phyloP scores from a whole-genome alignment of 2,329 filamentous ascomycete species.

The Phoma sp. region DNA sequence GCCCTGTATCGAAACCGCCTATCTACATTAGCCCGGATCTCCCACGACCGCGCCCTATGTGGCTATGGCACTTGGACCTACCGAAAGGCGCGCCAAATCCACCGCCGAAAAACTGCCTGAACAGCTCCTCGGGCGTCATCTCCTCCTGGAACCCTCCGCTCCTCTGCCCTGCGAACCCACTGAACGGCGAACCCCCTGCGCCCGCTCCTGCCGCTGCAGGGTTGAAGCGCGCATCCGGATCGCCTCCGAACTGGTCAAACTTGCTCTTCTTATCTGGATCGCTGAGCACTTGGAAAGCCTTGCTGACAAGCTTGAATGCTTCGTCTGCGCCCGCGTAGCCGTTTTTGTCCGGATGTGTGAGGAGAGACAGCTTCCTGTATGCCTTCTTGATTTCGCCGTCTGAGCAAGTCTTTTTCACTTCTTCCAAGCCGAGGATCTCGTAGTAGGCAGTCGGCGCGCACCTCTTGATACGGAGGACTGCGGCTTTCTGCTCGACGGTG shows the following conservation, averaged over 20 bases:
- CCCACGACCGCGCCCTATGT: slow-evolving; percentile 8
- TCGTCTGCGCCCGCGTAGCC: slow-evolving; percentile 94
- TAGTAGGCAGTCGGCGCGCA: slow-evolving; percentile 91
- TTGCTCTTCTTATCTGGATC: slow-evolving; percentile 91
- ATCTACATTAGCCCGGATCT: slow-evolving; percentile 35
- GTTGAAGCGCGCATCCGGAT: slow-evolving; percentile 87
- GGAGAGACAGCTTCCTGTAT: slow-evolving; percentile 88
- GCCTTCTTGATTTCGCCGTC: slow-evolving; percentile 96
- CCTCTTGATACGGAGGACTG: slow-evolving; percentile 84
- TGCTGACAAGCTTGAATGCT: slow-evolving; percentile 97
- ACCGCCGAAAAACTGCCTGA: slow-evolving; percentile 93
- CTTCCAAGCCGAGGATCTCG: slow-evolving; percentile 82
- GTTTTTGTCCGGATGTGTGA: slow-evolving; percentile 99
- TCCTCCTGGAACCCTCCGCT: slow-evolving; percentile 81
- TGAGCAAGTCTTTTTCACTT: slow-evolving; percentile 67
- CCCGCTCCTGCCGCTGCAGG: slow-evolving; percentile 60
- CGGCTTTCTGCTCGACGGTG: slow-evolving; percentile 88
- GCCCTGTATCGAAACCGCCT: slow-evolving; percentile 73
- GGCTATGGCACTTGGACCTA: slow-evolving; percentile 44
- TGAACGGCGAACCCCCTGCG: slow-evolving; percentile 64
- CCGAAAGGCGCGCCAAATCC: slow-evolving; percentile 71
- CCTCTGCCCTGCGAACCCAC: slow-evolving; percentile 62
- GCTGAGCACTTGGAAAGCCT: slow-evolving; percentile 90
- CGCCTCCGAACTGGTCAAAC: slow-evolving; percentile 87
- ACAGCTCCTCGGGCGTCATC: slow-evolving; percentile 95